Evolutionary conservation across 139 green algal genomes (phyloP), one percentile per base, ranked within the genome.

Genomic region (Chlamydomonas eustigma): DNA sequence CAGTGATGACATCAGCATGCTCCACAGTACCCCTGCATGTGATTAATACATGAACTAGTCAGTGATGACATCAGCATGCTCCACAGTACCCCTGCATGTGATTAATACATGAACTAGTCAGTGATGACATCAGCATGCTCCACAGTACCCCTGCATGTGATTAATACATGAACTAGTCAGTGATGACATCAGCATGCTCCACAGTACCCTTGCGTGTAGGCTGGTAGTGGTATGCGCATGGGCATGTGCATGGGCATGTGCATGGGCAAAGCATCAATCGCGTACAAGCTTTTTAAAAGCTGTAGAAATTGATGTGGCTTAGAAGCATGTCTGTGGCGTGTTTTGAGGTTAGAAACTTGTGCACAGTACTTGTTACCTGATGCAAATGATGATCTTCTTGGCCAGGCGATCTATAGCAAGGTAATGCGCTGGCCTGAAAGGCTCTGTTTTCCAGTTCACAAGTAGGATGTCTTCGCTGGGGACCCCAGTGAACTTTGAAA

Each of bases 391-490:
- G 44, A 76, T 76, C 71, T 67, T 76, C 1, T 64, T 36, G 2
- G 18, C 18, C 4, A 22, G 18, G 2, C 71, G 50, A 50, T 76
- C 71, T 2, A 68, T 39, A 2, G 39, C 39, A 1, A 76, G 24
- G 50, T 76, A 76, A 32, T 76, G 71, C 39, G 6, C 71, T 35
- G 71, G 71, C 8, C 36, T n/a, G 33, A 76, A 76, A 24, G 33
- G 24, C 71, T 76, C 3, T 38, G 37, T 74, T 37, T 50, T 74
- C 67, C 67, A 74, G 30, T 50, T 35, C 8, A 35, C 37, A 36
- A 74, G 37, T 12, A 74, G 3, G 22, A 74, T 37, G 18, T 74
- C 67, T 25, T 6, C 3, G 12, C 30, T 35, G 4, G 67, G 67
- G 4, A 74, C 67, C 18, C 67, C 67, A 28, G 67, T 52, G 67